Conservation (phyloP, 257 asterid species). For the Penstemon barbatus region DNA sequence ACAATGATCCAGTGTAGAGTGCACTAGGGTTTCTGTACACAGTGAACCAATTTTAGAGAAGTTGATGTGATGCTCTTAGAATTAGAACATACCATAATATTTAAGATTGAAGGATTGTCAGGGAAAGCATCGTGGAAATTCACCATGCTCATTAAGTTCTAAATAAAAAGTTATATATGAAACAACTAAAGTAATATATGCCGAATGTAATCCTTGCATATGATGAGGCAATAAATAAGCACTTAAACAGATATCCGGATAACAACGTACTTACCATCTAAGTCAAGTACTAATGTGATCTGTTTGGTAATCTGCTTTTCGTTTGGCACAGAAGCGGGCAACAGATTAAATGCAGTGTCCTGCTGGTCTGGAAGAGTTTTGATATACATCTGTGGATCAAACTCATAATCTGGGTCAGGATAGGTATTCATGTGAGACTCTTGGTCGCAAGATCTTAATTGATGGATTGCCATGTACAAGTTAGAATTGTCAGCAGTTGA, state of each 20-base stretch:
- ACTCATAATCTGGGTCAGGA: conserved; percentile 65
- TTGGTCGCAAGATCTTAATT: conserved; percentile 60
- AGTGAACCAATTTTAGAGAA: conserved; percentile 27
- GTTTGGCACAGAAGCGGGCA: conserved; percentile 42
- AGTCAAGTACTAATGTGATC: conserved; percentile 81
- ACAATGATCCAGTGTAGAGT: conserved; percentile 79
- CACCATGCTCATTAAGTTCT: conserved; percentile 21
- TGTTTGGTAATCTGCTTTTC: conserved; percentile 48
- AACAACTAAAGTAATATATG: conserved; percentile 9
- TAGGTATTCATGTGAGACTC: conserved; percentile 45
- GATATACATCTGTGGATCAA: conserved; percentile 87
- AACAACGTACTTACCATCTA: conserved; percentile 74
- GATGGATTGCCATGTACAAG: conserved; percentile 70
- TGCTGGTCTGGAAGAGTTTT: conserved; percentile 65
- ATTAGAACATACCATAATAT: not conserved
- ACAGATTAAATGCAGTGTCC: conserved; percentile 42
- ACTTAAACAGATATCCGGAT: conserved; percentile 12
- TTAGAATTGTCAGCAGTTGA: conserved; percentile 53
- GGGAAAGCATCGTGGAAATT: conserved; percentile 22
- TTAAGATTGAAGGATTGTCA: conserved; percentile 15
- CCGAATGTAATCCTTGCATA: conserved; percentile 39
- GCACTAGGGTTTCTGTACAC: conserved; percentile 92
- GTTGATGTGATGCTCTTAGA: too few relatives aligned
- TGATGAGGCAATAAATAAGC: conserved; percentile 22
- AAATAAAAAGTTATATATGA: conserved; percentile 22